A percentile compares a stretch with the other conserved stretches of the same genome.
These are phyloP conservation scores for Aspergillus sp. DNA, from an alignment of 2,329 filamentous ascomycete species.

Conservation along the genomic window DNA sequence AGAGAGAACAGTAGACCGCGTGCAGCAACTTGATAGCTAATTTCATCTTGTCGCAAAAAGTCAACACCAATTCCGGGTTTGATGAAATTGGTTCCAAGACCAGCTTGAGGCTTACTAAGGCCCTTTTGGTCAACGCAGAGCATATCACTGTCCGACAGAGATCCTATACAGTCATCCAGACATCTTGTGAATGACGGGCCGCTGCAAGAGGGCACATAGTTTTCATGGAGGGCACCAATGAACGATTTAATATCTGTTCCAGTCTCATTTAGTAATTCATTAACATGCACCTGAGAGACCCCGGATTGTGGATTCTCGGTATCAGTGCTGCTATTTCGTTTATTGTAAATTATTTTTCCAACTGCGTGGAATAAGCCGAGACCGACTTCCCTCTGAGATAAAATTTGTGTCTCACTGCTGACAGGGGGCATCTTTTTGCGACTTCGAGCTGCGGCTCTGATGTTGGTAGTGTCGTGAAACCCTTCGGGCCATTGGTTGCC, in stretches of 20 bases:
- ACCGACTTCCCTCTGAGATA: constrained; percentile 84
- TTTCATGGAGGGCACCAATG: constrained; percentile 87
- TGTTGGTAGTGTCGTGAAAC: constrained; percentile 63
- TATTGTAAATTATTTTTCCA: constrained; percentile 96
- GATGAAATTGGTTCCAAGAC: constrained; percentile 58
- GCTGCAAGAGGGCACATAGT: constrained; percentile 81
- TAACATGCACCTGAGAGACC: constrained; percentile 65
- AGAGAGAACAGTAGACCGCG: constrained; percentile 82
- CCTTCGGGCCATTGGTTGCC: constrained; percentile 69
- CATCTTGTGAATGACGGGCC: constrained; percentile 69
- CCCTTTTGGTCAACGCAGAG: constrained; percentile 63
- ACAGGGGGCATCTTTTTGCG: constrained; percentile 57
- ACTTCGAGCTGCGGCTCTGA: constrained; percentile 58
- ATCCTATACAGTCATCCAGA: constrained; percentile 80
- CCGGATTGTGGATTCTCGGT: constrained; percentile 49
- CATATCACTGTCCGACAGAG: constrained; percentile 83
- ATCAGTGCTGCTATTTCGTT: constrained; percentile 61
- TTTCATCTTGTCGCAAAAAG: constrained; percentile 84
- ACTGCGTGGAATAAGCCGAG: constrained; percentile 95
- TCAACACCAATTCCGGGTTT: constrained; percentile 53
- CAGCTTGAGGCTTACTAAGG: constrained; percentile 42
- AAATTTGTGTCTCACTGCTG: constrained; percentile 70
- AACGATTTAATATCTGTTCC: constrained; percentile 92
- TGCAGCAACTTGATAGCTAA: constrained; percentile 87
- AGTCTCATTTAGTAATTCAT: constrained; percentile 84